Conservation (phyloP, 1,284 basidiomycete genomes). For the Thecaphora thlaspeos region DNA sequence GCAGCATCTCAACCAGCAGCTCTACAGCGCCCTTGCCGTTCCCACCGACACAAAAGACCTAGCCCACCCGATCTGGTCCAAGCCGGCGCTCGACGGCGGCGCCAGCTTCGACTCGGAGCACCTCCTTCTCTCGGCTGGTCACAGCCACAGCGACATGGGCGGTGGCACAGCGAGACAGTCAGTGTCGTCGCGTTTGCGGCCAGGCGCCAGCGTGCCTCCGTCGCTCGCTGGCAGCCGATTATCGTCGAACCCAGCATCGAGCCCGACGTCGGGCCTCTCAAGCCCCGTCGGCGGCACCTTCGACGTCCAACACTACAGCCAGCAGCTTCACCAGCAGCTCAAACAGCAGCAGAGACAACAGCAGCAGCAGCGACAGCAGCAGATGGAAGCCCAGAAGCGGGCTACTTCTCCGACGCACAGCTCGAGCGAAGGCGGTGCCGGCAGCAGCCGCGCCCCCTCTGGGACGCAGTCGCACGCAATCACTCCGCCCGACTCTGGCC, state of each 20-base stretch:
- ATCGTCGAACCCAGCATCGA: constrained; percentile 14
- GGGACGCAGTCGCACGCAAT: constrained; percentile 14
- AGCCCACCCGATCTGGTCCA: constrained; percentile 21
- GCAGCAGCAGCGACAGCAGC: constrained; percentile 2
- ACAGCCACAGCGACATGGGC: neutral
- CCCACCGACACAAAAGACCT: constrained; percentile 21
- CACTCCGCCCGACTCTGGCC: constrained; percentile 28
- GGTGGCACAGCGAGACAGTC: constrained; percentile 1
- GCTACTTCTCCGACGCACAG: constrained; percentile 1
- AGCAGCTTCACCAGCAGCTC: constrained; percentile 31
- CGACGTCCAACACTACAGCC: constrained; percentile 25
- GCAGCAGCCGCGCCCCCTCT: constrained; percentile 8
- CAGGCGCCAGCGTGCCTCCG: constrained; percentile 8
- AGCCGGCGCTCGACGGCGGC: constrained; percentile 1
- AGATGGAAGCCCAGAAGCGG: neutral
- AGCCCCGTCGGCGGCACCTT: too few species aligned
- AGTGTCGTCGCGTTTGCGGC: neutral
- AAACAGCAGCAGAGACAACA: constrained; percentile 26
- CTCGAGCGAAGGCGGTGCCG: neutral
- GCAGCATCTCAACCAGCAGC: constrained; percentile 2
- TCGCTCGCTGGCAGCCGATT: neutral
- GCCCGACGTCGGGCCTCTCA: too few species aligned
- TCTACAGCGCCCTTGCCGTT: constrained; percentile 22
- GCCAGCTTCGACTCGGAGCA: neutral
- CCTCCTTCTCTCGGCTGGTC: neutral